Evolutionary conservation across 495 filamentous ascomycete genomes (phyloP).

Genomic region (Glonium stellatum): DNA sequence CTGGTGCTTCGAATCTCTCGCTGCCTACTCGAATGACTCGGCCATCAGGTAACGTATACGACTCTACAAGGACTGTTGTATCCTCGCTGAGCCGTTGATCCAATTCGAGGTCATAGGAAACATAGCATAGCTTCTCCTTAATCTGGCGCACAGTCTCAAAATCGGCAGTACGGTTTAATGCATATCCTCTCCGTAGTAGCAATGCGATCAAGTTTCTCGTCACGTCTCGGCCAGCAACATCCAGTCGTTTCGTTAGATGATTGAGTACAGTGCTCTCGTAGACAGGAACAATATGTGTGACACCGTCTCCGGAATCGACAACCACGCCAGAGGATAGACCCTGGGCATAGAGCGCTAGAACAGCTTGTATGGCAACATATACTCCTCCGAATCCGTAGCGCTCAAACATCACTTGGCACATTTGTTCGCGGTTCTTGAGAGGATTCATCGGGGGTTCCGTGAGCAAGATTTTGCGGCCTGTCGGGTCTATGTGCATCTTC

Average conservation of each 20-base stretch:
- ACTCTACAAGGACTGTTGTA: slow-evolving; percentile 94
- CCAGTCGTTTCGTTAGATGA: slow-evolving; percentile 86
- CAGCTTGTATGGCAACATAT: slow-evolving; percentile 97
- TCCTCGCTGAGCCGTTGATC: slow-evolving; percentile 95
- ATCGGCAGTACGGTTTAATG: slow-evolving; percentile 94
- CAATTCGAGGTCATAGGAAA: slow-evolving; percentile 94
- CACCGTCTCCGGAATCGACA: slow-evolving; percentile 95
- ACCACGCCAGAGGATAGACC: slow-evolving; percentile 94
- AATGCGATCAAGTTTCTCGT: slow-evolving; percentile 95
- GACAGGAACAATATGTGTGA: slow-evolving; percentile 96
- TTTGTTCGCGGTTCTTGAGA: slow-evolving; percentile 87
- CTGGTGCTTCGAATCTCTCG: slow-evolving; percentile 95
- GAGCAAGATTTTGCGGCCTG: slow-evolving; percentile 91
- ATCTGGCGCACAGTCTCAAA: slow-evolving; percentile 99
- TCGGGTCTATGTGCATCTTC: slow-evolving; percentile 88
- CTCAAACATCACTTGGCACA: slow-evolving; percentile 99
- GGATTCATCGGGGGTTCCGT: slow-evolving; percentile 99
- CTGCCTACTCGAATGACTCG: slow-evolving; percentile 92
- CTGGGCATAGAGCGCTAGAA: slow-evolving; percentile 95
- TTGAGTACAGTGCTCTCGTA: slow-evolving; percentile 97
- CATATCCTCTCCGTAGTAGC: slow-evolving; percentile 90
- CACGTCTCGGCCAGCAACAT: slow-evolving; percentile 94
- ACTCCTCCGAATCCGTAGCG: slow-evolving; percentile 93
- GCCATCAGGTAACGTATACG: slow-evolving; percentile 92
- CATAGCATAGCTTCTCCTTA: slow-evolving; percentile 95